Evolutionary conservation across 2,329 filamentous ascomycete species (phyloP).

Genomic region (Achaetomium macrosporum): DNA sequence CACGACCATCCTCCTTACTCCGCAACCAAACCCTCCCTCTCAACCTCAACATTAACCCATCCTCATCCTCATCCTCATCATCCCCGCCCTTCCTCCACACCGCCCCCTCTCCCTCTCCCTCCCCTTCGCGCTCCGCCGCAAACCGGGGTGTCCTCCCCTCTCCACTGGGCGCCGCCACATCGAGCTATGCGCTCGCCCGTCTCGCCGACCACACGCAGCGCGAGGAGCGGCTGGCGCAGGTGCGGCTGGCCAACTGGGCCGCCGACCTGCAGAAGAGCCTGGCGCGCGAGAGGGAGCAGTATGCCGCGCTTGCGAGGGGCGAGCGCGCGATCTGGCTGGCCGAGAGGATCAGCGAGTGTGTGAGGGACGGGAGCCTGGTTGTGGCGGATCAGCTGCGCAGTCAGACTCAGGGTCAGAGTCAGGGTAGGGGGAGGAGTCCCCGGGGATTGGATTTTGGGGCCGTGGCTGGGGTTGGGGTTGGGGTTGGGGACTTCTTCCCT

Average conservation of each 20-base stretch:
- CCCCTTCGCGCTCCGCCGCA: not conserved
- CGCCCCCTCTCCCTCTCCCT: not conserved
- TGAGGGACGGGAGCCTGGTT: slow-evolving; percentile 58
- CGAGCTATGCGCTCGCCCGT: slow-evolving; percentile 50
- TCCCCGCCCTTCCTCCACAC: too few relatives aligned
- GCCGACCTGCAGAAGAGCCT: slow-evolving; percentile 72
- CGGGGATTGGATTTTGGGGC: too few relatives aligned
- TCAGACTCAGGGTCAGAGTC: not conserved
- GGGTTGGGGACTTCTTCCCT: not conserved
- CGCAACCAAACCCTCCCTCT: not conserved
- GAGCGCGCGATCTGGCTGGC: slow-evolving; percentile 66
- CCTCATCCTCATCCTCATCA: not conserved
- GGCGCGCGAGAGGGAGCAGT: slow-evolving; percentile 64
- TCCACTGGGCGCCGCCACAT: slow-evolving; percentile 19
- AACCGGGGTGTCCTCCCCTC: slow-evolving; percentile 18
- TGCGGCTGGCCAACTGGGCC: slow-evolving; percentile 78
- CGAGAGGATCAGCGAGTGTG: slow-evolving; percentile 59
- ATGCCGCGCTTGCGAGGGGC: slow-evolving; percentile 54
- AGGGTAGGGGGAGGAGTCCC: not conserved
- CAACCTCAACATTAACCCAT: not conserved
- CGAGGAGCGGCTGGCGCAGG: slow-evolving; percentile 34
- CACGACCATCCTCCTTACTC: slow-evolving; percentile 1
- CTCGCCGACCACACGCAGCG: slow-evolving; percentile 41
- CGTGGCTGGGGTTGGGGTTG: too few relatives aligned
- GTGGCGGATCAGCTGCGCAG: slow-evolving; percentile 31